Evolutionary conservation across 2,329 filamentous ascomycete genomes (phyloP).

Genomic region (Penicillium frequentans): DNA sequence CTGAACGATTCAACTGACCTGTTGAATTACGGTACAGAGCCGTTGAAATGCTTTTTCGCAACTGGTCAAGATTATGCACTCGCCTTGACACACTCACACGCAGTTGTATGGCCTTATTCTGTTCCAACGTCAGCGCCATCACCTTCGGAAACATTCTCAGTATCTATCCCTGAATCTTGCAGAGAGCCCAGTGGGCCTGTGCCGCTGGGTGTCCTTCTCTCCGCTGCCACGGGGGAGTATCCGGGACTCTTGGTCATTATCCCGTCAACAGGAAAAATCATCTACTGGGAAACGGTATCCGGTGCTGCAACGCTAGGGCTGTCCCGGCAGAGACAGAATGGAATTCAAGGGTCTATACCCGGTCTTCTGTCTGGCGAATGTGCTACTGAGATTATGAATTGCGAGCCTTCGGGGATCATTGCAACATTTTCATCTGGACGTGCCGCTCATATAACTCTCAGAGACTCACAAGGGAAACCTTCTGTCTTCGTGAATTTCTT

Average conservation of each 20-base stretch:
- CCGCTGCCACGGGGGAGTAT: constrained; percentile 74
- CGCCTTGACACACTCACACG: constrained; percentile 75
- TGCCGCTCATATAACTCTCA: constrained; percentile 79
- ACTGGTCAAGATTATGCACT: constrained; percentile 72
- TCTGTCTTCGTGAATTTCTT: constrained; percentile 77
- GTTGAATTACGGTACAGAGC: constrained; percentile 44
- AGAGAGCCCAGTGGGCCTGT: constrained; percentile 68
- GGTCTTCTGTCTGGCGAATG: constrained; percentile 77
- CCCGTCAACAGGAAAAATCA: constrained; percentile 78
- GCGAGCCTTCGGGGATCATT: constrained; percentile 84
- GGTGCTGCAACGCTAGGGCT: constrained; percentile 81
- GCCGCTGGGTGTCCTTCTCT: constrained; percentile 80
- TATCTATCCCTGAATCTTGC: constrained; percentile 73
- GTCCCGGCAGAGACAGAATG: constrained; percentile 76
- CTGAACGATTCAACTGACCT: constrained; percentile 10
- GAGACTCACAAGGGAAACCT: constrained; percentile 84
- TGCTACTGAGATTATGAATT: constrained; percentile 74
- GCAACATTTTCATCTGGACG: constrained; percentile 82
- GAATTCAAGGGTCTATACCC: constrained; percentile 71
- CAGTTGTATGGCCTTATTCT: constrained; percentile 88
- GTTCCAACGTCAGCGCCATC: constrained; percentile 32
- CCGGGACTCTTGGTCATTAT: constrained; percentile 85
- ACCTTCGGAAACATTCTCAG: constrained; percentile 67
- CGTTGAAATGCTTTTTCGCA: constrained; percentile 66
- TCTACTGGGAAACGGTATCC: constrained; percentile 95